Evolutionary conservation across 106 monocot species (phyloP).

Genomic region (Dactylorhiza incarnata): DNA sequence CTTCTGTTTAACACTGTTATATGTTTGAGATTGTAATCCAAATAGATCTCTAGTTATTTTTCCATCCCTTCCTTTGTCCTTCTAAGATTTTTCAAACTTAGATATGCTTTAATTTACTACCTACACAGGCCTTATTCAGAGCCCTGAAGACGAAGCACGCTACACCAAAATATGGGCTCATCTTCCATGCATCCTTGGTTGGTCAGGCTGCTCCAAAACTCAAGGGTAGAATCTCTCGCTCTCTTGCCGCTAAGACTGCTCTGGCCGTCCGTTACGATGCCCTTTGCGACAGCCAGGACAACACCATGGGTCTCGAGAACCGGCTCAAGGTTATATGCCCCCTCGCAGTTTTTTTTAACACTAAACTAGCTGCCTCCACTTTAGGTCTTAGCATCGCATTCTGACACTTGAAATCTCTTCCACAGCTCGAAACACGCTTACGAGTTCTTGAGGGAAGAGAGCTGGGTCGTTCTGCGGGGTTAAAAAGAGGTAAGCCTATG

Average conservation of each 20-base stretch:
- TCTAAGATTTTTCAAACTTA: too few relatives aligned
- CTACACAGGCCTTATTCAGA: constrained; percentile 77
- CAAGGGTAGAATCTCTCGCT: constrained; percentile 90
- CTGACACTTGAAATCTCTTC: background rate
- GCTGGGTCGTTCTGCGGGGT: constrained; percentile 71
- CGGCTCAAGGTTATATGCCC: constrained; percentile 51
- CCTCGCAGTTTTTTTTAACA: background rate
- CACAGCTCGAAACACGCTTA: constrained; percentile 71
- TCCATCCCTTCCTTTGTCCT: too few relatives aligned
- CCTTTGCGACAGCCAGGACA: constrained; percentile 65
- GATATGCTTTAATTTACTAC: constrained; percentile 3
- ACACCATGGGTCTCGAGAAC: constrained; percentile 74
- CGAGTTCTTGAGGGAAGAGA: constrained; percentile 88
- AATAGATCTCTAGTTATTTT: too few relatives aligned
- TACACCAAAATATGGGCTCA: constrained; percentile 95
- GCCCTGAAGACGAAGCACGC: constrained; percentile 92
- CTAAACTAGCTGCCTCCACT: too few relatives aligned
- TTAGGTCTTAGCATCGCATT: background rate
- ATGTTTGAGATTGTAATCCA: too few relatives aligned
- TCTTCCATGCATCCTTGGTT: constrained; percentile 84
- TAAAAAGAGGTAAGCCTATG: constrained; percentile 87
- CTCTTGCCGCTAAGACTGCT: constrained; percentile 85
- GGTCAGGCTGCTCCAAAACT: constrained; percentile 86
- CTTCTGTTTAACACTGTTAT: too few relatives aligned
- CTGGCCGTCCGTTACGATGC: constrained; percentile 89